Evolutionary conservation across 106 monocot species (phyloP), one percentile per base, ranked within the genome.

Genomic region (Xerophyta viscosa): DNA sequence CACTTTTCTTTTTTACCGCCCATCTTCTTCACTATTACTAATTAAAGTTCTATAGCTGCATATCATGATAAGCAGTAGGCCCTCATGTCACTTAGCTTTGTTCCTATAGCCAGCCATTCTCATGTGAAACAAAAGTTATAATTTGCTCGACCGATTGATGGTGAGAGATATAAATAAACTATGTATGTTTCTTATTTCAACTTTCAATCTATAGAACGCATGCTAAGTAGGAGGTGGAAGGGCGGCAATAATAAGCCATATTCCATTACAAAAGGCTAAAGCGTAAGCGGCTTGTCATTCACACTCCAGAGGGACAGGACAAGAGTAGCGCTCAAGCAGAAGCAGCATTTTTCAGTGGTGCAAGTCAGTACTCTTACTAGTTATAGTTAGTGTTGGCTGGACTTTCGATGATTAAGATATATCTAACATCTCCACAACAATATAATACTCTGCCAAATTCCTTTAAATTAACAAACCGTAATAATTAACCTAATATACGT

Each of bases 271-370:
- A 5, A 48, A 8, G 48, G 3, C 12, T 24, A 48, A 31, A 18
- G 26, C 18, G 28, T 29, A 29, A 44, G 52, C 53, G 15, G 46
- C 53, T 63, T 63, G 41, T 41, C 20, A 4, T 10, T 41, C 52
- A 52, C 63, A 60, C 30, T 20, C 17, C 37, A 28, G 23, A 50
- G 42, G n/a, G n/a, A n/a, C n/a, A n/a, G n/a, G 39, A 24, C 17
- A 66, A 37, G 57, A 66, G 57, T 57, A 36, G 25, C 48, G 46
- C 31, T 28, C 27, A 66, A 66, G 57, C 47, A 45, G 30, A 39
- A 39, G 39, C 39, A 12, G 3, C 15, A 39, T 10, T n/a, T n/a
- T n/a, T n/a, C n/a, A n/a, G n/a, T n/a, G n/a, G n/a, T n/a, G n/a
- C n/a, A n/a, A n/a, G n/a, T n/a, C 1, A 3, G 39, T 39, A 39